Base-by-base conservation (phyloP, 257 asterid species). In the Vinca minor region DNA sequence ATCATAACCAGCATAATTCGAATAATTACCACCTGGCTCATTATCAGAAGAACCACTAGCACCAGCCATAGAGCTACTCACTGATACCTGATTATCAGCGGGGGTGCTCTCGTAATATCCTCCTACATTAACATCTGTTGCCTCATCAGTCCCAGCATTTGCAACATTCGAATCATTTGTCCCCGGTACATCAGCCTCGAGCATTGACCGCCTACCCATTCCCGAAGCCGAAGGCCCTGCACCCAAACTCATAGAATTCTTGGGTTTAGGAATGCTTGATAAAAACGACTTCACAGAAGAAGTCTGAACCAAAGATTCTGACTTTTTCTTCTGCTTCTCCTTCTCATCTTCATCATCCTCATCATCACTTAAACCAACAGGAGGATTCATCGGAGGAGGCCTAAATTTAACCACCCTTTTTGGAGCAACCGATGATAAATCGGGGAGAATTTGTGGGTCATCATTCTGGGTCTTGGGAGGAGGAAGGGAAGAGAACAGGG, bases 191-290 rank as follows among this genome's bases (percentile, higher is more conserved):
- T 73, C 81, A 18, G 96, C 75, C 66, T 92, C 95, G 6, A 92
- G 71, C 65, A 83, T 78, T 8, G 89, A 82, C 77, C 87, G 79
- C 84, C 96, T 73, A 50, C 86, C 78, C 18, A 76, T 67, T 15
- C 95, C 97, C 26, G 81, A 77, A 32, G 80, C 88, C 13, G 83
- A 78, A 66, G 86, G 74, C 68, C 79, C 48, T 47, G 77, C 76
- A 5, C 98, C 96, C 75, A 92, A 74, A 15, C 91, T 69, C 44
- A 78, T 71, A 0, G 95, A 83, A 71, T 78, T 74, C 71, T 71
- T 88, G 0, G 98, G 96, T 1, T 88, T 90, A 21, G 98, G 98
- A 61, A 92, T 78, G 55, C 77, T 85, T 29, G 83, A 82, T 31
- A 81, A 65, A 28, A 85, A 87, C 12, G 92, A 74, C 71, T 71